Evolutionary conservation across 495 filamentous ascomycete species (phyloP).

Genomic region (Talaromyces adpressus): DNA sequence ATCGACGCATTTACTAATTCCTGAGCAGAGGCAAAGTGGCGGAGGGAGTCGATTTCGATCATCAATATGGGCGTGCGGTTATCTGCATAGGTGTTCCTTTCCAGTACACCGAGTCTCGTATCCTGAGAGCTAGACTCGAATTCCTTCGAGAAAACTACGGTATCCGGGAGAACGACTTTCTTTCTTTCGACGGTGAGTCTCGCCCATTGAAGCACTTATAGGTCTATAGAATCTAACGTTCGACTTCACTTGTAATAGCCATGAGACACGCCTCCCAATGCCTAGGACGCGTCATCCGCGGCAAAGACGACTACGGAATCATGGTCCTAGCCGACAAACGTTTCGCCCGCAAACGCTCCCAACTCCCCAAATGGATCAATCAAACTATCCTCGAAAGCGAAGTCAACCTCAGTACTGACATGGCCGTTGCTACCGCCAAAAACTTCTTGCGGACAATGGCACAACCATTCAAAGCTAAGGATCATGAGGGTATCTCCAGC

Average conservation of each 20-base stretch:
- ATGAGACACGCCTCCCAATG: constrained; percentile 98
- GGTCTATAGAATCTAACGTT: not conserved
- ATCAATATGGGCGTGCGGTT: constrained; percentile 96
- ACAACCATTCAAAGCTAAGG: constrained; percentile 72
- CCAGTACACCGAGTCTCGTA: constrained; percentile 97
- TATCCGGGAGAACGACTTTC: constrained; percentile 94
- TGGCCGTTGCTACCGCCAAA: constrained; percentile 83
- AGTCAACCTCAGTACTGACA: constrained; percentile 85
- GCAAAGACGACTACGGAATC: constrained; percentile 97
- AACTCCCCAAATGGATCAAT: constrained; percentile 97
- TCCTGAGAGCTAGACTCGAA: constrained; percentile 91
- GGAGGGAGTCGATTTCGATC: constrained; percentile 98
- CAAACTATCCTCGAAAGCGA: constrained; percentile 79
- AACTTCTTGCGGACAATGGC: constrained; percentile 87
- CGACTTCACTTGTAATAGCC: constrained; percentile 29
- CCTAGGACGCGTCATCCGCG: constrained; percentile 87
- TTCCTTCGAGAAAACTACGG: constrained; percentile 96
- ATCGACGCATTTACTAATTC: constrained; percentile 30
- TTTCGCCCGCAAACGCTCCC: constrained; percentile 80
- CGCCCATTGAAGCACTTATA: not conserved
- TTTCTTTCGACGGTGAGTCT: constrained; percentile 70
- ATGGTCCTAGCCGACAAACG: constrained; percentile 95
- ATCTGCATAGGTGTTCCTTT: constrained; percentile 96
- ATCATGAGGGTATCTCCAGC: constrained; percentile 87
- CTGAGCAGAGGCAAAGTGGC: constrained; percentile 95